A percentile compares a stretch with the other conserved stretches of the same genome.
phyloP scores from a whole-genome alignment of 495 filamentous ascomycete genomes.

The Lineolata rhizophorae region DNA sequence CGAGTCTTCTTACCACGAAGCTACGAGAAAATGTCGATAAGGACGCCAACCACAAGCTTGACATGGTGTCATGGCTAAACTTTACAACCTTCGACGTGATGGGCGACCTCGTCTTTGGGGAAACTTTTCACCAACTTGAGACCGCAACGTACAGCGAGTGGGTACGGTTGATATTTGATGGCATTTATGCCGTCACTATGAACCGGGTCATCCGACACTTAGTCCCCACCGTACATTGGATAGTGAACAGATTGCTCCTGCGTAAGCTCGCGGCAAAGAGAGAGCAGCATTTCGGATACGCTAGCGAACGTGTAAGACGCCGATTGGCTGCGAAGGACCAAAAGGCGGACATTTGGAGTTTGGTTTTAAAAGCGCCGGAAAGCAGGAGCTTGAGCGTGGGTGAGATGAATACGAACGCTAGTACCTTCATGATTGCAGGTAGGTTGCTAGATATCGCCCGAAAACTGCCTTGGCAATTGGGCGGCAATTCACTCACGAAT shows the following conservation, averaged over 20 bases:
- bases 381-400: background rate
- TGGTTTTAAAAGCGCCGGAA: background rate
- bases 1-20: slow-evolving; percentile 15
- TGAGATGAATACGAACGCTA: slow-evolving; percentile 1
- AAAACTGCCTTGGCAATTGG: no score
- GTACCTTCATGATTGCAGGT: slow-evolving; percentile 1
- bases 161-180: background rate
- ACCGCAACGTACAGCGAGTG: slow-evolving; percentile 1
- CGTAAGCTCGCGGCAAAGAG: slow-evolving; percentile 4
- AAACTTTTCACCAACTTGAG: slow-evolving; percentile 12
- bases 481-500: no score
- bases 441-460: no score
- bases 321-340: background rate
- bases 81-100: slow-evolving; percentile 16
- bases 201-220: background rate
- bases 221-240: no score
- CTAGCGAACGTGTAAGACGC: background rate
- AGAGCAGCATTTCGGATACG: slow-evolving; percentile 3
- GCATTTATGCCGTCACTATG: slow-evolving; percentile 8
- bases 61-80: slow-evolving; percentile 13
- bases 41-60: slow-evolving; percentile 3
- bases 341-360: background rate
- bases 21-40: slow-evolving; percentile 5
- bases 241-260: background rate
- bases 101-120: slow-evolving; percentile 12